These are phyloP conservation scores for Umbelopsis ramanniana DNA, from an alignment of 192 early-diverging fungal species.

Conservation along the genomic window DNA sequence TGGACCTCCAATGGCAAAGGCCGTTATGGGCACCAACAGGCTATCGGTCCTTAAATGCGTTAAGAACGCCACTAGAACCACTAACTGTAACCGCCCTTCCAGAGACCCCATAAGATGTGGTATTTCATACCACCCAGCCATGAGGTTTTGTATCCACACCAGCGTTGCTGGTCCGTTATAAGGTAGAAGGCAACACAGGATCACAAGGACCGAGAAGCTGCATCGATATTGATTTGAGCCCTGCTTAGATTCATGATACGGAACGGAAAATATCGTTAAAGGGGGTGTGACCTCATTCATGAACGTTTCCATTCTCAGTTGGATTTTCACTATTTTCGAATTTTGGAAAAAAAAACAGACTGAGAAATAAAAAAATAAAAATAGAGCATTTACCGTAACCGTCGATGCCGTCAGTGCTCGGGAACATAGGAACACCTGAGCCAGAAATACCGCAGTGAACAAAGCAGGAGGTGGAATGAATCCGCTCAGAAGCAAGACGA, in stretches of 20 bases:
- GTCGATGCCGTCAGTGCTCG: conserved; percentile 3
- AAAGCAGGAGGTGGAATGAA: neutral
- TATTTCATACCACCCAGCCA: neutral
- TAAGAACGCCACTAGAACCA: neutral
- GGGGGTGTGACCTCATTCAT: neutral
- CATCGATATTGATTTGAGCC: neutral
- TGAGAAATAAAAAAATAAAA: no score
- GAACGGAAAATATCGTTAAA: neutral
- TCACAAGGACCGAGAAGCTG: conserved; percentile 1
- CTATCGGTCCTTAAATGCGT: neutral
- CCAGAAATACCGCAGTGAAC: neutral
- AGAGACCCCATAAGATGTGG: neutral
- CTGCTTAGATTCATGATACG: neutral
- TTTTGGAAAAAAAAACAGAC: neutral
- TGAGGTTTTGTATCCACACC: neutral
- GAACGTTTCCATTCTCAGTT: neutral
- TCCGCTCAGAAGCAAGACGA: neutral
- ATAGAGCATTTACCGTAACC: neutral
- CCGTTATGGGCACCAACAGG: neutral
- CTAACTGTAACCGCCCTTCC: neutral
- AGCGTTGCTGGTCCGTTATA: neutral
- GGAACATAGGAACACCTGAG: neutral
- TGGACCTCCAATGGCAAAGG: neutral
- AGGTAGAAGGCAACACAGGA: neutral
- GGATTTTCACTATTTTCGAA: neutral